Base-by-base conservation (phyloP, 73 alveolate genomes). In the Paramecium bursaria region DNA sequence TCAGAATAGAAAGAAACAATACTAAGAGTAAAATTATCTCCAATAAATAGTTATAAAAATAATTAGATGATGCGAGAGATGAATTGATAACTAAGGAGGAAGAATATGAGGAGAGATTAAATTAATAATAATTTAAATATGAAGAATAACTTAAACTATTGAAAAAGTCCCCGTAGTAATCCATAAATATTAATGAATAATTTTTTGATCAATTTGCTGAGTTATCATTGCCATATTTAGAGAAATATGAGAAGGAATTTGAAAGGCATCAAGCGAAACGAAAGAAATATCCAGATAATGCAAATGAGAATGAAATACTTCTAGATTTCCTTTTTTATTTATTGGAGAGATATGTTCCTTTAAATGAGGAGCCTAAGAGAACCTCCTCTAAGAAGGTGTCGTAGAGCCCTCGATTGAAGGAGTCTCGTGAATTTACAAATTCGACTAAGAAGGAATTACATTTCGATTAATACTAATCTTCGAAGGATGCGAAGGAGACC, bases 131-230 rank as follows among this genome's bases (percentile, higher is more conserved):
- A 33, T 61, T 61, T 35, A 61, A 61, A 61, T 61, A 61, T 35
- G 80, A 61, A 29, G 80, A 61, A 61, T 14, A 61, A 61, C 17
- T 61, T n/a, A 61, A 61, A 61, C 14, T 54, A n/a, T 61, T 61
- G 11, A 61, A 17, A 33, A 61, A 31, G 33, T 29, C 31, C 6
- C 42, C 31, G 21, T 39, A 61, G 19, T 23, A 61, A 22, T 52
- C 31, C 31, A 21, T 23, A 15, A 61, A 61, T 17, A 19, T 19
- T 10, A 35, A 33, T 35, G 80, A 61, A 35, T 33, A 61, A 61
- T 61, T 61, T 22, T 61, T 61, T 33, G 80, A 61, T 61, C 17
- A 61, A 61, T 61, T 61, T 33, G 80, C 80, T 9, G 80, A 61
- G 19, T 23, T 61, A 46, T 61, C 80, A 0, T 35, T 61, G 21